Percentiles rank a stretch among this genome's conserved stretches.
These are phyloP conservation scores for Terana coerulea DNA, from an alignment of 768 basidiomycete species.

Conservation along the genomic window DNA sequence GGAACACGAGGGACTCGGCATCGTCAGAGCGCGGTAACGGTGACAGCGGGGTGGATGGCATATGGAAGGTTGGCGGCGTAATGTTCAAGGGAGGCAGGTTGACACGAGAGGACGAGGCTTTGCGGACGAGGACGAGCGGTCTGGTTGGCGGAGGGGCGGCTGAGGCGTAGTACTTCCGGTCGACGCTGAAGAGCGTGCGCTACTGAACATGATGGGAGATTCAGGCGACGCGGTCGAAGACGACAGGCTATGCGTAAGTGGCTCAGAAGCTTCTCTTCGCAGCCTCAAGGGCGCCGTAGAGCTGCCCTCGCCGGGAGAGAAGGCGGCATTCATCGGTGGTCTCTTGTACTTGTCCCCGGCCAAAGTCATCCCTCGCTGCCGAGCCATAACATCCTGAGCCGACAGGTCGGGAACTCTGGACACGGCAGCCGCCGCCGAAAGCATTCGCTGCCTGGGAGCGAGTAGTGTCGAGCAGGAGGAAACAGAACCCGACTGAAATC, in stretches of 20 bases:
- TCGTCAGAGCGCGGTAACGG: conserved; percentile 12
- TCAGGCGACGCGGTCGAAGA: conserved; percentile 15
- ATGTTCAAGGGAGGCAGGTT: conserved; percentile 20
- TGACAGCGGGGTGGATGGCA: conserved; percentile 22
- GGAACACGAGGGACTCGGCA: conserved; percentile 20
- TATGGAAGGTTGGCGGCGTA: conserved; percentile 21
- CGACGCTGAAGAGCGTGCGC: conserved; percentile 12
- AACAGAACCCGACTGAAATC: conserved; percentile 12
- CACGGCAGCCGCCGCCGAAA: background rate
- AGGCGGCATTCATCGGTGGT: conserved; percentile 5
- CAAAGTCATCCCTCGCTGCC: conserved; percentile 23
- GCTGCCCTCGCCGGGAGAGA: background rate
- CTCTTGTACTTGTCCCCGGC: conserved; percentile 3
- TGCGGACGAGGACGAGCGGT: conserved; percentile 23
- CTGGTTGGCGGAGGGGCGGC: conserved; percentile 2
- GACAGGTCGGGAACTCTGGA: background rate
- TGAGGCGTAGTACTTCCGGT: conserved; percentile 1
- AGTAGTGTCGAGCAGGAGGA: conserved; percentile 18
- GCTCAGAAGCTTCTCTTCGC: conserved; percentile 20
- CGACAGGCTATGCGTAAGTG: conserved; percentile 10
- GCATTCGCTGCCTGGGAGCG: background rate
- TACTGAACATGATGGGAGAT: conserved; percentile 14
- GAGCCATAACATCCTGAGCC: conserved; percentile 1
- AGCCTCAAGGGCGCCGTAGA: conserved; percentile 14
- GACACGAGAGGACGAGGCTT: conserved; percentile 22